Evolutionary conservation across 148 eudicot genomes (phyloP).

Genomic region (Fallopia convolvulus): DNA sequence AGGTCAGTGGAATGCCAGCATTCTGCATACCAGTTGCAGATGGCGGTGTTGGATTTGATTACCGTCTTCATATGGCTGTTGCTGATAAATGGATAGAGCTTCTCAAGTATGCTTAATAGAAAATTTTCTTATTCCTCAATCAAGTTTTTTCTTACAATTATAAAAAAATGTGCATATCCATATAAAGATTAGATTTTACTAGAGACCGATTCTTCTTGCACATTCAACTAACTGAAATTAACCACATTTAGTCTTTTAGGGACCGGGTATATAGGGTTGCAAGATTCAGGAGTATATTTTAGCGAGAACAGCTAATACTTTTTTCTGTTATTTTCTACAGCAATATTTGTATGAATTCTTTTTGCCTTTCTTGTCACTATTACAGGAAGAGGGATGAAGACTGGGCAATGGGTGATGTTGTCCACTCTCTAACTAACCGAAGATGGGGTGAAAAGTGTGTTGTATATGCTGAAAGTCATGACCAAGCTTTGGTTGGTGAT

Average conservation of each 20-base stretch:
- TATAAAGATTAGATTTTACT: not conserved
- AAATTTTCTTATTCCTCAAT: not conserved
- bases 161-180: not conserved
- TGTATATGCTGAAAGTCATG: conserved; percentile 97
- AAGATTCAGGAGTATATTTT: not conserved
- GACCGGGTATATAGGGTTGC: not conserved
- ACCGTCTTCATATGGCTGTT: conserved; percentile 96
- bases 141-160: not conserved
- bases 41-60: conserved; percentile 96
- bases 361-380: not conserved
- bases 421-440: conserved; percentile 73
- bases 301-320: too few species aligned
- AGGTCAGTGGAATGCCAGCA: conserved; percentile 99
- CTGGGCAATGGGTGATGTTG: conserved; percentile 90
- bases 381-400: conserved; percentile 90
- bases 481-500: conserved; percentile 97
- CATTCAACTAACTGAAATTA: not conserved
- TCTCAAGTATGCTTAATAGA: conserved; percentile 57
- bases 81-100: conserved; percentile 99
- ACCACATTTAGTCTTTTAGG: not conserved
- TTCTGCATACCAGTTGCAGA: conserved; percentile 75
- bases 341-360: not conserved
- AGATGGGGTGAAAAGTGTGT: conserved; percentile 93
- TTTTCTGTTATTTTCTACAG: too few species aligned
- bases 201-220: not conserved